Conservation (phyloP, 345 rosid genomes). For the Adansonia digitata region DNA sequence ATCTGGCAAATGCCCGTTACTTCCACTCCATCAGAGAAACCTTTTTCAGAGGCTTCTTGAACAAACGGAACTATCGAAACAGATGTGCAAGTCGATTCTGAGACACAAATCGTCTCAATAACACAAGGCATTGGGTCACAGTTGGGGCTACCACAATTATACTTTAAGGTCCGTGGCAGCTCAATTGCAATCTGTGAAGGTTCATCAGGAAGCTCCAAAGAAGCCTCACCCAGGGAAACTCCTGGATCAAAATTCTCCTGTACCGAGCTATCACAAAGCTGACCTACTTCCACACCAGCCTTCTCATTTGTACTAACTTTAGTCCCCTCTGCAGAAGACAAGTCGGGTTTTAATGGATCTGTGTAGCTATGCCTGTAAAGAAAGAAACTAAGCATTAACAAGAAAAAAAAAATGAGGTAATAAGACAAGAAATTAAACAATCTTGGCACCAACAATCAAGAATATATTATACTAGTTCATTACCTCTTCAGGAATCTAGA, state of each 20-base stretch:
- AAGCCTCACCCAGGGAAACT: slow-evolving; percentile 42
- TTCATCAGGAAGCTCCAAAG: slow-evolving; percentile 40
- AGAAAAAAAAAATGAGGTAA: background rate
- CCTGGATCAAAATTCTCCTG: slow-evolving; percentile 42
- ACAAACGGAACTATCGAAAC: slow-evolving; percentile 34
- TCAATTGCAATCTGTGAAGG: slow-evolving; percentile 36
- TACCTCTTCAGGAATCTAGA: slow-evolving; percentile 78
- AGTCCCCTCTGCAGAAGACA: slow-evolving; percentile 30
- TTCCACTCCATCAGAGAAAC: slow-evolving; percentile 25
- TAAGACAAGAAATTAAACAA: background rate
- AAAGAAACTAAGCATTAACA: background rate
- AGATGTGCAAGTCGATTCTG: slow-evolving; percentile 24
- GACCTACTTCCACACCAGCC: slow-evolving; percentile 20
- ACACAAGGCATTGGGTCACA: slow-evolving; percentile 23
- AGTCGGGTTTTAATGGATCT: slow-evolving; percentile 39
- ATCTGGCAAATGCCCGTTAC: slow-evolving; percentile 20
- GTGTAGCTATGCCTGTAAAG: slow-evolving; percentile 41
- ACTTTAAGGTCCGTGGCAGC: slow-evolving; percentile 43
- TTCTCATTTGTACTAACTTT: slow-evolving; percentile 24
- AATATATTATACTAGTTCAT: slow-evolving; percentile 1
- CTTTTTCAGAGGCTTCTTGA: slow-evolving; percentile 28
- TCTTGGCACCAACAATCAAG: background rate
- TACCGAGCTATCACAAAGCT: slow-evolving; percentile 27
- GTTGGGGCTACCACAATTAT: slow-evolving; percentile 58
- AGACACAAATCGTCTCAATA: slow-evolving; percentile 23